Conservation (phyloP, 2,329 filamentous ascomycete species). For the Aspergillus latus region DNA sequence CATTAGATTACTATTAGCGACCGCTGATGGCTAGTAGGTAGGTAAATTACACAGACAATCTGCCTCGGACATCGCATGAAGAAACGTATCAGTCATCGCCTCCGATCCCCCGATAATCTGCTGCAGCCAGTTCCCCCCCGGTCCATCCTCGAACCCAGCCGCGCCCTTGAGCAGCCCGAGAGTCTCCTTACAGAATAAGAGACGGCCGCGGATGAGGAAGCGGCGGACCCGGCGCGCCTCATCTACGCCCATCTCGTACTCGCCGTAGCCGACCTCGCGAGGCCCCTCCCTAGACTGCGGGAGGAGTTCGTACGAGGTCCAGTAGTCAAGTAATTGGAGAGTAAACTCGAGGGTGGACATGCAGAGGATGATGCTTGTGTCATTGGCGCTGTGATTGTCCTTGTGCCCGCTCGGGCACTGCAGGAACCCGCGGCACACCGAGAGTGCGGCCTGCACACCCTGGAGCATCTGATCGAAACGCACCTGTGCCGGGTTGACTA, state of each 20-base stretch:
- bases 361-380: conserved; percentile 28
- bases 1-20: conserved; percentile 4
- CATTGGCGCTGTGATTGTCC: conserved; percentile 23
- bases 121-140: conserved; percentile 25
- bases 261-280: conserved; percentile 29
- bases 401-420: conserved; percentile 34
- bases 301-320: conserved; percentile 28
- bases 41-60: conserved; percentile 29
- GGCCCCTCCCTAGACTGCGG: conserved; percentile 9
- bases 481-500: conserved; percentile 25
- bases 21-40: background rate
- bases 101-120: conserved; percentile 32
- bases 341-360: conserved; percentile 33
- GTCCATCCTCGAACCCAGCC: conserved; percentile 13
- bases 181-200: conserved; percentile 30
- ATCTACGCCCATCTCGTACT: conserved; percentile 32
- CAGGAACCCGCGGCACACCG: conserved; percentile 31
- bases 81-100: conserved; percentile 29
- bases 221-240: conserved; percentile 31
- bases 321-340: conserved; percentile 34
- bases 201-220: conserved; percentile 29
- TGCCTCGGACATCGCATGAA: conserved; percentile 26
- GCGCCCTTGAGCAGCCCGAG: conserved; percentile 25
- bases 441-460: conserved; percentile 31
- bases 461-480: conserved; percentile 37